These are phyloP conservation scores for Oropetium thomaeum DNA, from an alignment of 176 grass and related monocot species.

Conservation along the genomic window DNA sequence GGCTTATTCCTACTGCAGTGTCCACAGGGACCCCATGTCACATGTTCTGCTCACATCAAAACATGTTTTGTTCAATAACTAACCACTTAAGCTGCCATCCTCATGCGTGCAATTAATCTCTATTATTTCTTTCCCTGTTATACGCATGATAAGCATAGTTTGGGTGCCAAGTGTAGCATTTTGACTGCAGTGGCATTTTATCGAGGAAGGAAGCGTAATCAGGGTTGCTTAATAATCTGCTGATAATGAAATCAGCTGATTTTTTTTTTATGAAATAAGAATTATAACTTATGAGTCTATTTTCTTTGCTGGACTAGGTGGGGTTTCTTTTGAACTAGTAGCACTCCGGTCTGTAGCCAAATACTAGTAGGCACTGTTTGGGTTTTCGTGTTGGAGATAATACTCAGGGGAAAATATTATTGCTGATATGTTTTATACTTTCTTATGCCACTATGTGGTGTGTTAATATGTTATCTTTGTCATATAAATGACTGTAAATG, in stretches of 20 bases:
- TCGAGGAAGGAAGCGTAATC: neutral
- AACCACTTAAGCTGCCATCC: neutral
- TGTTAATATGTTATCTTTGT: neutral
- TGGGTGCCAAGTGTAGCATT: neutral
- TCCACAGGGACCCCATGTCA: neutral
- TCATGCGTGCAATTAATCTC: neutral
- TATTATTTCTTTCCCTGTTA: neutral
- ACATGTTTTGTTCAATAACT: neutral
- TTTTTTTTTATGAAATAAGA: neutral
- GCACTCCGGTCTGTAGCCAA: neutral
- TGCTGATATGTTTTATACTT: neutral
- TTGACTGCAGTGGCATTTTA: neutral
- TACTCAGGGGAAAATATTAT: neutral
- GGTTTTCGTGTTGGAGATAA: neutral
- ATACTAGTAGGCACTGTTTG: neutral
- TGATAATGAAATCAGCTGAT: neutral
- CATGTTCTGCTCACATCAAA: neutral
- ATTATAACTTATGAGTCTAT: neutral
- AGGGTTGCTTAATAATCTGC: neutral
- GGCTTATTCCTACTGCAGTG: neutral
- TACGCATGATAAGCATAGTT: neutral
- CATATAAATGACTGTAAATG: neutral
- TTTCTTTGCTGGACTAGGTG: neutral
- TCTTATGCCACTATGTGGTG: neutral
- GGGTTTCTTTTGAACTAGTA: neutral